Evolutionary conservation across 2,329 filamentous ascomycete genomes (phyloP).

Genomic region (Ceratocystis huliohia): DNA sequence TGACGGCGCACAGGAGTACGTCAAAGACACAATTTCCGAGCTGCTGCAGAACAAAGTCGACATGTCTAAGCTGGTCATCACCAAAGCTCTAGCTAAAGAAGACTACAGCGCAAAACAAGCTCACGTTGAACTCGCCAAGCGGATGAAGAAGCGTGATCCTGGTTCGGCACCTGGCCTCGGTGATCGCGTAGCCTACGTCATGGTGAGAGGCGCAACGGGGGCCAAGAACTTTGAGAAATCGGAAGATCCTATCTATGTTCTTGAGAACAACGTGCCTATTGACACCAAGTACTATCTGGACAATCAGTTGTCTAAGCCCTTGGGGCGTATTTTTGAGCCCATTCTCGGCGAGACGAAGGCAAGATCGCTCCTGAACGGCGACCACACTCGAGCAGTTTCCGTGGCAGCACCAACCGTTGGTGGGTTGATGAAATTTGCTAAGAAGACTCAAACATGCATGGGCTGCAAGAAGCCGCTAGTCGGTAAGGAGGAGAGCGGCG

Average conservation of each 20-base stretch:
- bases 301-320: slow-evolving; percentile 91
- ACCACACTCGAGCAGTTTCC: slow-evolving; percentile 87
- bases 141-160: slow-evolving; percentile 93
- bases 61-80: slow-evolving; percentile 98
- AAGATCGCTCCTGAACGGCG: slow-evolving; percentile 71
- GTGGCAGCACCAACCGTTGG: slow-evolving; percentile 84
- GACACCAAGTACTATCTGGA: slow-evolving; percentile 98
- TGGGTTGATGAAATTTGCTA: slow-evolving; percentile 95
- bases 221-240: slow-evolving; percentile 95
- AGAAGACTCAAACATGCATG: slow-evolving; percentile 97
- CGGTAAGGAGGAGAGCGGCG: slow-evolving; percentile 62
- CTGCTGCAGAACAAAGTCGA: slow-evolving; percentile 94
- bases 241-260: slow-evolving; percentile 90
- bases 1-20: slow-evolving; percentile 87
- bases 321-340: slow-evolving; percentile 92
- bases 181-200: slow-evolving; percentile 96
- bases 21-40: slow-evolving; percentile 91
- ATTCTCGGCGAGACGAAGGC: slow-evolving; percentile 91
- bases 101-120: slow-evolving; percentile 80
- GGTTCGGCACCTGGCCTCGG: slow-evolving; percentile 86
- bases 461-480: slow-evolving; percentile 94
- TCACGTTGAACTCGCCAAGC: slow-evolving; percentile 85
- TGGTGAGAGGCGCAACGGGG: slow-evolving; percentile 78
- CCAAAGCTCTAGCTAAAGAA: slow-evolving; percentile 84
- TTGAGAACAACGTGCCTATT: slow-evolving; percentile 95